Evolutionary conservation across 2,329 filamentous ascomycete species (phyloP), one percentile per base, ranked within the genome.

Genomic region (Thelonectria olida): DNA sequence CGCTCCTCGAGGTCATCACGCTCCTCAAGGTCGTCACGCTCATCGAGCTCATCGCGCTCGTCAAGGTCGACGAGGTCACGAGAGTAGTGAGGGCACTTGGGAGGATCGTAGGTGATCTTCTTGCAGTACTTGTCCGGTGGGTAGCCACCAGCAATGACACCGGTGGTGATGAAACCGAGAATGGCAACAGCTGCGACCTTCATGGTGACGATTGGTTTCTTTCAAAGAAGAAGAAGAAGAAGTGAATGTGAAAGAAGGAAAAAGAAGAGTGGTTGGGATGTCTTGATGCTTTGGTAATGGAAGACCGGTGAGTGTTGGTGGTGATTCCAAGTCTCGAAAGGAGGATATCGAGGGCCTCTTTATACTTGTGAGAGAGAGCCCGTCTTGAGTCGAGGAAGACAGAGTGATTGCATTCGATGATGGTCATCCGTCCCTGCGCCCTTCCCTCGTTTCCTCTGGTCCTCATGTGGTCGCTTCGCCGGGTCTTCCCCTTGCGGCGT

Each of bases 81-180:
- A 42, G 59, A 31, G 49, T 55, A 20, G 39, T 54, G 51, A 13
- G 57, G 20, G 50, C 62, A 63, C 17, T 23, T 12, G 4, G 57
- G 23, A 54, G 58, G 51, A 50, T 65, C 55, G 34, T 53, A 64
- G 19, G 34, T 17, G 9, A 42, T 27, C 51, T 66, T 60, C 34
- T 63, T 53, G 58, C 53, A 65, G 27, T 31, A 23, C 12, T 54
- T 45, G 5, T 54, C 25, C 23, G 25, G 34, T 6, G 55, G 4
- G 28, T 45, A 31, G 25, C 61, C 50, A 20, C 41, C 55, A 17
- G 67, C 66, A 12, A 62, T 38, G 51, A 52, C 62, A 42, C 67
- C 66, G 19, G 66, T 62, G 48, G 64, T 54, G 39, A 67, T 38
- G 52, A 68, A 61, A 13, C 51, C 60, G 45, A 68, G 27, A 8